A percentile compares a stretch with the other conserved stretches of the same genome.
These are phyloP conservation scores for Moesziomyces aphidis DNA, from an alignment of 1,284 basidiomycete genomes.

Conservation along the genomic window DNA sequence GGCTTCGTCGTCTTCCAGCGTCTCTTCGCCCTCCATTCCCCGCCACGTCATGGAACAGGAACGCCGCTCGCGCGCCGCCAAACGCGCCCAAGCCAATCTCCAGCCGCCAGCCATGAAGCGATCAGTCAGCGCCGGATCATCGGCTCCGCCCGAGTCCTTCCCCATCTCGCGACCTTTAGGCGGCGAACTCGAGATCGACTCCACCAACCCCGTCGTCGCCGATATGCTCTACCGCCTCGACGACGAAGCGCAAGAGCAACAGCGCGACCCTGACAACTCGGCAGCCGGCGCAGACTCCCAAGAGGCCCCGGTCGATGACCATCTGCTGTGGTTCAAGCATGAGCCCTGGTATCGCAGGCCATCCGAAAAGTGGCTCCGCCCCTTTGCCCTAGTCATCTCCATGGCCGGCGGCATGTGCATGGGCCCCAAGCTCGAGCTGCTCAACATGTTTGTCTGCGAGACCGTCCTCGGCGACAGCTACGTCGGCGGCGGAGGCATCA, in stretches of 20 bases:
- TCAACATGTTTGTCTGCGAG: slow-evolving; percentile 62
- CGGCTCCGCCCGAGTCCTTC: slow-evolving; percentile 21
- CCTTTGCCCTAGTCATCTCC: slow-evolving; percentile 55
- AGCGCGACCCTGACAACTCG: slow-evolving; percentile 1
- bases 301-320: slow-evolving; percentile 30
- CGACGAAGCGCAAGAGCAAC: slow-evolving; percentile 32
- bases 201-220: slow-evolving; percentile 45
- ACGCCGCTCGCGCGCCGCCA: slow-evolving; percentile 8
- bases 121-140: slow-evolving; percentile 21
- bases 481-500: slow-evolving; percentile 27
- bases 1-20: slow-evolving; percentile 9
- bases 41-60: slow-evolving; percentile 28
- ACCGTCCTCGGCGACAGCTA: slow-evolving; percentile 39
- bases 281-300: not conserved
- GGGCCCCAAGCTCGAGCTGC: slow-evolving; percentile 60
- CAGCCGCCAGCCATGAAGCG: slow-evolving; percentile 31
- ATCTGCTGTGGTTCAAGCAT: slow-evolving; percentile 51
- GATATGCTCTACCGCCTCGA: slow-evolving; percentile 54
- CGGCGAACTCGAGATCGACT: slow-evolving; percentile 48
- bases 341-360: slow-evolving; percentile 60
- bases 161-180: slow-evolving; percentile 27
- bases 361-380: slow-evolving; percentile 56
- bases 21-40: slow-evolving; percentile 26
- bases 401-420: slow-evolving; percentile 59
- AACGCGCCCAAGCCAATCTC: slow-evolving; percentile 5